Conservation (phyloP, 1,284 basidiomycete species). For the Tylopilus orsonianus region DNA sequence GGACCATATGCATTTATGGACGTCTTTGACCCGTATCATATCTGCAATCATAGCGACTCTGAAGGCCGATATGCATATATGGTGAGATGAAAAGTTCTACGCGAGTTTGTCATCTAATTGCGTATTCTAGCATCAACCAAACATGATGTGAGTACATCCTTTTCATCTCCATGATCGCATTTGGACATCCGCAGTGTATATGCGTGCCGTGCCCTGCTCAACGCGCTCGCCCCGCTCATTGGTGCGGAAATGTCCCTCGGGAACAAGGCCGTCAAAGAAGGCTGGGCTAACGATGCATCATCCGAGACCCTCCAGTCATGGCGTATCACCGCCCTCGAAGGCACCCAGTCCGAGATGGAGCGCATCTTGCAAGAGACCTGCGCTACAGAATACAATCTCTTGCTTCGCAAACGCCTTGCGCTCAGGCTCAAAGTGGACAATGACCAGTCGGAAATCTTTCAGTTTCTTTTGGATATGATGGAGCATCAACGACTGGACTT, state of each 20-base stretch:
- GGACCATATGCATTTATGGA: constrained; percentile 97
- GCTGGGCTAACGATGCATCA: constrained; percentile 62
- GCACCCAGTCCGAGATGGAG: constrained; percentile 59
- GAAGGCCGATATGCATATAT: constrained; percentile 86
- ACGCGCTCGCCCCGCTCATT: constrained; percentile 76
- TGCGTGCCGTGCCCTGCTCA: constrained; percentile 74
- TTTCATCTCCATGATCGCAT: neutral
- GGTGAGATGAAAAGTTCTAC: constrained; percentile 38
- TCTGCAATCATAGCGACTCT: constrained; percentile 93
- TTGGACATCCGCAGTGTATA: constrained; percentile 52
- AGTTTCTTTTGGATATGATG: constrained; percentile 70
- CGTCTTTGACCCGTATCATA: constrained; percentile 78
- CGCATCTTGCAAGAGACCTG: constrained; percentile 54
- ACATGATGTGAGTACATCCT: constrained; percentile 49
- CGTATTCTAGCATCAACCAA: constrained; percentile 46
- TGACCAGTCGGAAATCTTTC: constrained; percentile 62
- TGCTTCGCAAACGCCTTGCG: constrained; percentile 80
- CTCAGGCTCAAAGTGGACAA: constrained; percentile 51
- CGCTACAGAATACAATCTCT: constrained; percentile 56
- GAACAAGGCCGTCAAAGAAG: constrained; percentile 51
- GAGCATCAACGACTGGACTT: constrained; percentile 76
- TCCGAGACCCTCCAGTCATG: constrained; percentile 61
- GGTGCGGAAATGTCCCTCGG: constrained; percentile 68
- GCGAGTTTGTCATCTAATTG: constrained; percentile 7
- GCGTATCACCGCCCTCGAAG: constrained; percentile 54